phyloP scores from a whole-genome alignment of 441 rosid species.

The Eutrema salsugineum region DNA sequence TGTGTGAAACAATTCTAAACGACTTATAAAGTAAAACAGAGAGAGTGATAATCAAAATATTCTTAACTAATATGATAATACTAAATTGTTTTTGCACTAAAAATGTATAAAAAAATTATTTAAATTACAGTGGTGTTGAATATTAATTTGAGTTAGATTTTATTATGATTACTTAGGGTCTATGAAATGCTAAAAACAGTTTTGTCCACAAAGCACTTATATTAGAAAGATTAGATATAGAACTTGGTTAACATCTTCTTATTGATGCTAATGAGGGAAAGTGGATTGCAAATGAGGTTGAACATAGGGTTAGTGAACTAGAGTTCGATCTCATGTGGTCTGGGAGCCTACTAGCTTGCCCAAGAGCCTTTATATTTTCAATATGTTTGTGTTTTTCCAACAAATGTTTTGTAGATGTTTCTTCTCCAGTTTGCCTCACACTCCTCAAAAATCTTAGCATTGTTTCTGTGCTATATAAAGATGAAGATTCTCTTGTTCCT shows the following conservation, averaged over 20 bases:
- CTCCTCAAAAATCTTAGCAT: neutral
- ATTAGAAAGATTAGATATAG: neutral
- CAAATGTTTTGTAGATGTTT: neutral
- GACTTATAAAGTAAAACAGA: no score
- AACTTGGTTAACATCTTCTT: neutral
- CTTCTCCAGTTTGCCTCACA: neutral
- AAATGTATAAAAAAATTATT: no score
- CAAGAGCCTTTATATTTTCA: neutral
- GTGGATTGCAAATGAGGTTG: neutral
- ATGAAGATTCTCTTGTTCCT: neutral
- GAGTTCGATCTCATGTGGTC: neutral
- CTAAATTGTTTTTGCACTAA: no score
- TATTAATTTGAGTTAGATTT: no score
- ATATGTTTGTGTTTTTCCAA: neutral
- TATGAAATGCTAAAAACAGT: no score
- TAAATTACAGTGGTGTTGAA: no score
- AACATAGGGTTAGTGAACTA: neutral
- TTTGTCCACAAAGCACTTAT: neutral
- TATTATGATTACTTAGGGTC: no score
- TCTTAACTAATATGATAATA: no score
- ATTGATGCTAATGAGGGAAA: neutral
- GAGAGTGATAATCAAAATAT: no score
- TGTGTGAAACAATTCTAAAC: no score
- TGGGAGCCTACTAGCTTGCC: neutral
- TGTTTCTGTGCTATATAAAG: neutral